A percentile compares a stretch with the other conserved stretches of the same genome.
Conservation (phyloP, 257 asterid genomes). For the Solanum lycopersicoides region DNA sequence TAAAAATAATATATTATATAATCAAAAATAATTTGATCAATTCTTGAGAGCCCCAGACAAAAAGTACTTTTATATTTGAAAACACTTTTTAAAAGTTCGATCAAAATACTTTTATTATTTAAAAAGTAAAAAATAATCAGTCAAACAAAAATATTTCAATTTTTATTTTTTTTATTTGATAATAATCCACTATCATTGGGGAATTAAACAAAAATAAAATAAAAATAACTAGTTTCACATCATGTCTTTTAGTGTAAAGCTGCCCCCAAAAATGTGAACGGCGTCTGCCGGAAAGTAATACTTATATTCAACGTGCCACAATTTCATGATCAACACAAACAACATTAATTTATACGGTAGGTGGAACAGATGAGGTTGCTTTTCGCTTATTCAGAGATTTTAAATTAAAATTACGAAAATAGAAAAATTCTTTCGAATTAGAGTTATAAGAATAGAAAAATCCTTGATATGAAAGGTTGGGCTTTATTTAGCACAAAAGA, state of each 20-base stretch:
- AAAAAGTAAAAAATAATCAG: too few relatives aligned
- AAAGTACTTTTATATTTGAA: too few relatives aligned
- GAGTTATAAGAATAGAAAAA: too few relatives aligned
- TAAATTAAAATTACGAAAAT: fast-evolving
- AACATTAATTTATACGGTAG: too few relatives aligned
- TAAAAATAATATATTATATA: too few relatives aligned
- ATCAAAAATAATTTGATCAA: neutral
- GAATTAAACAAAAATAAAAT: neutral
- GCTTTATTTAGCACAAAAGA: neutral
- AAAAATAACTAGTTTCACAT: neutral
- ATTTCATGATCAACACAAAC: neutral
- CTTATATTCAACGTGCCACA: neutral
- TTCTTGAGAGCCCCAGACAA: neutral
- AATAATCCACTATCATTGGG: neutral
- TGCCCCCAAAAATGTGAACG: neutral
- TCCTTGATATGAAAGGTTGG: too few relatives aligned
- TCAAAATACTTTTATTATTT: too few relatives aligned
- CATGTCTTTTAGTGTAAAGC: neutral
- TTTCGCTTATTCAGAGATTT: fast-evolving
- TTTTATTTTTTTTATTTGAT: neutral
- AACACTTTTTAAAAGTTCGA: too few relatives aligned
- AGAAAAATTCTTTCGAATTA: too few relatives aligned
- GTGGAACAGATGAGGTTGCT: too few relatives aligned
- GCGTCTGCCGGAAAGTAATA: neutral
- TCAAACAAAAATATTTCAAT: too few relatives aligned